Evolutionary conservation across 179 eudicot genomes (phyloP), one percentile per base, ranked within the genome.

Genomic region (Nepenthes alata): DNA sequence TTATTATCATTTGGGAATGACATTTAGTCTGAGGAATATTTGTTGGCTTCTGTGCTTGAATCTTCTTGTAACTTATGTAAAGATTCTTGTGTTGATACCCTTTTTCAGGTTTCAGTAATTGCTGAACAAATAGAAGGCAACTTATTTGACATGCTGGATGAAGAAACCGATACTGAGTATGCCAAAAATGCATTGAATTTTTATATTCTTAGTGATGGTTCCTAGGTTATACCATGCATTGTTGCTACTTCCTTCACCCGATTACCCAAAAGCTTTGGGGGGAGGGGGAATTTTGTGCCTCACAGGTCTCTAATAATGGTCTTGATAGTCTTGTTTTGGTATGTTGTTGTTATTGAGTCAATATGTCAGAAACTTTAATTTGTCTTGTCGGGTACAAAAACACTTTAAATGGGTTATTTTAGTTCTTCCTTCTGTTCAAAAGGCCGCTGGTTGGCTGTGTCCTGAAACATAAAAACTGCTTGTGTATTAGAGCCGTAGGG

Each of bases 141-240:
- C 50, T 78, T 94, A 80, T 94, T 94, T 79, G 84, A 72, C 76
- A 82, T 94, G 99, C 77, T 94, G 72, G 97, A 94, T 67, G 97
- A 94, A 72, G 99, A 94, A 81, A 94, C 99, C 37, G 99, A 94
- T 77, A 49, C 80, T 7, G 91, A 87, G 99, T 94, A 85, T 78
- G 99, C 77, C 54, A 49, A 44, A 60, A 39, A 35, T 49, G n/a
- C 14, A 4, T 6, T 52, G 55, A 51, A 51, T 5, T 51, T 3
- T 36, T 58, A 7, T 37, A 35, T 38, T 60, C 35, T 11, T 60
- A 41, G 14, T 41, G 48, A 41, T 41, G 45, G 8, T 41, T 41
- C 25, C 25, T 25, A 25, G 25, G 25, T 25, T 25, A 25, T 25
- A 25, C 25, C 25, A 25, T 25, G 25, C 25, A 5, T 54, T 54